Evolutionary conservation across 805 yeast genomes (phyloP).

Genomic region (Pichia pseudocactophila): DNA sequence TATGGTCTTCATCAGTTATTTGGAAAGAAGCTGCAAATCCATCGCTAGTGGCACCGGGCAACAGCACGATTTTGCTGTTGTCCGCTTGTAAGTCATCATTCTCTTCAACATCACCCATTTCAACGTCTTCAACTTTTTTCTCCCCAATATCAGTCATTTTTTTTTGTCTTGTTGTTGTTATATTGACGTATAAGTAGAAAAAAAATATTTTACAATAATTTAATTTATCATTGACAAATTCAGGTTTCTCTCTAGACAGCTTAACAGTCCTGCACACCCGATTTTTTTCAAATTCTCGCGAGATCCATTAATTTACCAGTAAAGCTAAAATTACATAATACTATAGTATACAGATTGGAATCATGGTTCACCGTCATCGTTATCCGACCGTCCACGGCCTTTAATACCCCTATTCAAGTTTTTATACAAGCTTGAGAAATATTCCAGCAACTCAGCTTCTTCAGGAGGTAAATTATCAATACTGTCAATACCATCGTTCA

Average conservation of each 20-base stretch:
- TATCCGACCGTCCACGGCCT: slow-evolving; percentile 63
- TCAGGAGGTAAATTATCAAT: slow-evolving; percentile 42
- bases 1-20: slow-evolving; percentile 89
- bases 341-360: too few relatives aligned
- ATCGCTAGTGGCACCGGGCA: slow-evolving; percentile 87
- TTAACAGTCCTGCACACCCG: too few relatives aligned
- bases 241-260: too few relatives aligned
- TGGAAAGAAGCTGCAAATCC: slow-evolving; percentile 94
- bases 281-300: not conserved
- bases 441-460: slow-evolving; percentile 63
- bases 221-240: too few relatives aligned
- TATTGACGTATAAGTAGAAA: too few relatives aligned
- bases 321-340: too few relatives aligned
- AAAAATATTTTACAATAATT: too few relatives aligned
- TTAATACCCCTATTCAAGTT: slow-evolving; percentile 86
- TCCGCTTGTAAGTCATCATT: slow-evolving; percentile 37
- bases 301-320: not conserved
- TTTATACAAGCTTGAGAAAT: slow-evolving; percentile 76
- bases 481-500: slow-evolving; percentile 37
- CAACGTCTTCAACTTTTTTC: slow-evolving; percentile 9
- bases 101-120: slow-evolving; percentile 18
- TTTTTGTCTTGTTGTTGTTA: too few relatives aligned
- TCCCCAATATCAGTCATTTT: slow-evolving; percentile 1
- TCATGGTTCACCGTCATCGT: not conserved
- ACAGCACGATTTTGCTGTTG: slow-evolving; percentile 49